Conservation (phyloP, 78 protist species). For the Dictyostelium capitatum region DNA sequence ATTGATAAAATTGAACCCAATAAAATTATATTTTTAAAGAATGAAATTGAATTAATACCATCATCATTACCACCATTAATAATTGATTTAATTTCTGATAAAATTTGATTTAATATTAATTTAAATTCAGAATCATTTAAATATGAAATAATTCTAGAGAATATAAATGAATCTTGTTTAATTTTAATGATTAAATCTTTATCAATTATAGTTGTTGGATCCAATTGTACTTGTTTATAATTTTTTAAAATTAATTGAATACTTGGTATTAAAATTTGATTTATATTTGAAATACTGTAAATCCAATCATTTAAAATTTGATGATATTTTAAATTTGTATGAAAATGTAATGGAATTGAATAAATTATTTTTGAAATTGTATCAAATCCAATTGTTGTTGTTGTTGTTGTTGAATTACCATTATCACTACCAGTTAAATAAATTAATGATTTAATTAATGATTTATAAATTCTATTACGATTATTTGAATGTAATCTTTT, state of each 20-base stretch:
- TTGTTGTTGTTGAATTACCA: neutral
- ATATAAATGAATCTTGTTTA: neutral
- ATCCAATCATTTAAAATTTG: slow-evolving; percentile 24
- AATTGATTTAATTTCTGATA: neutral
- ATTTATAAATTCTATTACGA: slow-evolving; percentile 21
- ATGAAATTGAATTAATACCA: neutral
- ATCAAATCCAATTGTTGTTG: neutral
- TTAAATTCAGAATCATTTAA: neutral
- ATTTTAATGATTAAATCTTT: slow-evolving; percentile 32
- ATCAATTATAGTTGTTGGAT: neutral
- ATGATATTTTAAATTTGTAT: neutral
- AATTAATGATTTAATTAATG: slow-evolving; percentile 11
- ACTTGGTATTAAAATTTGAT: neutral
- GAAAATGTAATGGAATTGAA: slow-evolving; percentile 39
- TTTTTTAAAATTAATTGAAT: neutral
- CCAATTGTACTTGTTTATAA: neutral
- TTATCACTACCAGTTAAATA: neutral
- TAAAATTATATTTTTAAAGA: neutral
- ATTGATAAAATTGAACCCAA: slow-evolving; percentile 23
- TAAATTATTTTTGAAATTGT: slow-evolving; percentile 24
- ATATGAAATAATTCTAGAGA: slow-evolving; percentile 29
- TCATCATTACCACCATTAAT: neutral
- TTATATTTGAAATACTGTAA: neutral
- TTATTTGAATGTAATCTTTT: slow-evolving; percentile 20
- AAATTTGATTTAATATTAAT: neutral